phyloP scores from a whole-genome alignment of 2,329 filamentous ascomycete genomes.

The Paraphoma chrysanthemicola region DNA sequence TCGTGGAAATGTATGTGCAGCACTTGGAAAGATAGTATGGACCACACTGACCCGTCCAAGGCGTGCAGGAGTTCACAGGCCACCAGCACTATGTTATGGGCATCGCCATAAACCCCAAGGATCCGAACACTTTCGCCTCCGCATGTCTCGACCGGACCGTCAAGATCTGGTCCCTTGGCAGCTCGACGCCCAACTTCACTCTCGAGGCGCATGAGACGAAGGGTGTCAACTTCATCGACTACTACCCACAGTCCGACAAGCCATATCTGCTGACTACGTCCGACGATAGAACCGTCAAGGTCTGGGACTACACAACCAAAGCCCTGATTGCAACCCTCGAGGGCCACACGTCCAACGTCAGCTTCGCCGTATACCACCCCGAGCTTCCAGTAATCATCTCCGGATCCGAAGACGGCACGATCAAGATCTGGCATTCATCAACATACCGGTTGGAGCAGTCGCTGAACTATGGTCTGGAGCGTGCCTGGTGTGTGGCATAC shows the following conservation, averaged over 20 bases:
- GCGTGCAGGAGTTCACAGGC: constrained; percentile 91
- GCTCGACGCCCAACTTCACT: constrained; percentile 93
- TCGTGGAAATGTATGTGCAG: constrained; percentile 79
- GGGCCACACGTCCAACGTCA: constrained; percentile 97
- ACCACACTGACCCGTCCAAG: constrained; percentile 32
- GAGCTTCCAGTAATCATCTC: constrained; percentile 97
- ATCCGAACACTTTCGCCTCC: constrained; percentile 80
- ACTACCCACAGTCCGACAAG: constrained; percentile 72
- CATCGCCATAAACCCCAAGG: constrained; percentile 93
- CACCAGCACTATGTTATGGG: constrained; percentile 98
- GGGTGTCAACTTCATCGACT: constrained; percentile 98
- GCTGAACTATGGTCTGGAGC: constrained; percentile 91
- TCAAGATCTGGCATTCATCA: constrained; percentile 99
- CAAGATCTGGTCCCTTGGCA: constrained; percentile 97
- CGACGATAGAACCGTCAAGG: constrained; percentile 94
- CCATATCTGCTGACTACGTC: constrained; percentile 94
- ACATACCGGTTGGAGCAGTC: constrained; percentile 97
- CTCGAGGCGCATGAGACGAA: constrained; percentile 97
- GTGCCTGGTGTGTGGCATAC: constrained; percentile 97
- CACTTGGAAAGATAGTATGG: neutral
- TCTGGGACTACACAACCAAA: constrained; percentile 99
- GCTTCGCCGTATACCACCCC: constrained; percentile 96
- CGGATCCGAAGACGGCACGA: constrained; percentile 94
- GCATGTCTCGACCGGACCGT: constrained; percentile 96
- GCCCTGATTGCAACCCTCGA: constrained; percentile 95